These are phyloP conservation scores for Mortierella sp. DNA, from an alignment of 371 early-diverging fungal species.

Conservation along the genomic window DNA sequence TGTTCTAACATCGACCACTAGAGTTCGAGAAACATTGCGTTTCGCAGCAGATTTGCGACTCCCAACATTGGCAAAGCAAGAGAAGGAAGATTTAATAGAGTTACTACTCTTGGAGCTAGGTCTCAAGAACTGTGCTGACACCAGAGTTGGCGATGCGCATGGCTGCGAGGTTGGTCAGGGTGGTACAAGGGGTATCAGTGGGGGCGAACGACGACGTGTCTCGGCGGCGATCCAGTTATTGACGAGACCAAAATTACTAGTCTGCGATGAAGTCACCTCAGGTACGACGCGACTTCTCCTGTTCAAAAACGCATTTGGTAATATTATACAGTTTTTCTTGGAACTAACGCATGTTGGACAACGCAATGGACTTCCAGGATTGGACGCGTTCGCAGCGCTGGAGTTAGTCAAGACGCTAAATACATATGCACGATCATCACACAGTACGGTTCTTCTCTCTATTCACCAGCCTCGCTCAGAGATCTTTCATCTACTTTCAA, in stretches of 20 bases:
- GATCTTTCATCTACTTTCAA: slow-evolving; percentile 45
- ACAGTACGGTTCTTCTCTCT: slow-evolving; percentile 49
- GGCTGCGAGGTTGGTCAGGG: slow-evolving; percentile 41
- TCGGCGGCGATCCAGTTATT: slow-evolving; percentile 43
- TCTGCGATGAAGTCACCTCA: slow-evolving; percentile 53
- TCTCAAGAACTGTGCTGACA: slow-evolving; percentile 47
- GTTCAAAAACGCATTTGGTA: background rate
- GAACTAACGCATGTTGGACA: background rate
- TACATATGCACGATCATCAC: slow-evolving; percentile 30
- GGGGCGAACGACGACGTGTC: slow-evolving; percentile 52
- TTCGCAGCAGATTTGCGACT: slow-evolving; percentile 42
- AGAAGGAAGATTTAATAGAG: slow-evolving; percentile 41
- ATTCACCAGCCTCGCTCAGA: slow-evolving; percentile 55
- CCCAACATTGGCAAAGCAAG: slow-evolving; percentile 34
- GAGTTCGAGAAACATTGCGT: slow-evolving; percentile 45
- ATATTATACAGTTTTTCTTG: too few relatives aligned
- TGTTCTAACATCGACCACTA: background rate
- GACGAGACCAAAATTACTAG: slow-evolving; percentile 45
- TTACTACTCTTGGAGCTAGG: slow-evolving; percentile 40
- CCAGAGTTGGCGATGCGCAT: slow-evolving; percentile 42
- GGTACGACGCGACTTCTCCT: slow-evolving; percentile 11
- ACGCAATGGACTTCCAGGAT: slow-evolving; percentile 8
- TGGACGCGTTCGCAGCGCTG: slow-evolving; percentile 51
- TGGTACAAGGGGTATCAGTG: slow-evolving; percentile 50
- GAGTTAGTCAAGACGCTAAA: slow-evolving; percentile 53